These are phyloP conservation scores for Hebeloma cylindrosporum DNA, from an alignment of 768 basidiomycete species.

Conservation along the genomic window DNA sequence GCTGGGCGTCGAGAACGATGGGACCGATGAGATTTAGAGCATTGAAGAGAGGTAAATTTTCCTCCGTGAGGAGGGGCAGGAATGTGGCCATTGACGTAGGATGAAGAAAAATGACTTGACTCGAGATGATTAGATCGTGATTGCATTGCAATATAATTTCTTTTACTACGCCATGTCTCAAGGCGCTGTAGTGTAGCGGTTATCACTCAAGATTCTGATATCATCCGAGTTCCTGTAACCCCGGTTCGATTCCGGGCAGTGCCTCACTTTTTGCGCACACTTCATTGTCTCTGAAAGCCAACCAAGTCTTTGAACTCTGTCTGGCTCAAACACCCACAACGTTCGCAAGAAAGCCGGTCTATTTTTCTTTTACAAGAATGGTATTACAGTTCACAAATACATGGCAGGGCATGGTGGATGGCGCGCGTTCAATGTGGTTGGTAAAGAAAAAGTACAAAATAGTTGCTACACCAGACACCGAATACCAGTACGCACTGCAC, in stretches of 20 bases:
- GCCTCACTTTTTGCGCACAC: constrained; percentile 25
- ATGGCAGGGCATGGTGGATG: no score
- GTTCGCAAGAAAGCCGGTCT: no score
- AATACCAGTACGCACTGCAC: no score
- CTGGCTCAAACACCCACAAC: no score
- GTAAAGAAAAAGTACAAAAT: no score
- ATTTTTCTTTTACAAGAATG: no score
- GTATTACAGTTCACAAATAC: no score
- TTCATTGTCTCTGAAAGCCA: background rate
- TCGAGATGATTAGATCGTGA: constrained; percentile 18
- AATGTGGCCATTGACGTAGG: constrained; percentile 46
- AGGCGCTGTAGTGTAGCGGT: constrained; percentile 37
- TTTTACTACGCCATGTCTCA: background rate
- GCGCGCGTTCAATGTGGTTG: no score
- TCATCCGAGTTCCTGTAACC: constrained; percentile 33
- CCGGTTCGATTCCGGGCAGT: constrained; percentile 38
- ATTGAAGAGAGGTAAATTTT: constrained; percentile 47
- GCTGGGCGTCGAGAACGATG: constrained; percentile 52
- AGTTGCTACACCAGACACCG: no score
- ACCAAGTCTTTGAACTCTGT: no score
- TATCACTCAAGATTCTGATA: constrained; percentile 38
- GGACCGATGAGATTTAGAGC: constrained; percentile 78
- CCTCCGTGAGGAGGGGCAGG: constrained; percentile 58
- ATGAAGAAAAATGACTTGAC: constrained; percentile 6
- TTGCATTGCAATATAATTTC: constrained; percentile 1